A percentile compares a stretch with the other conserved stretches of the same genome.
Evolutionary conservation across 2,329 filamentous ascomycete species (phyloP).

Genomic region (Alternaria viburni): DNA sequence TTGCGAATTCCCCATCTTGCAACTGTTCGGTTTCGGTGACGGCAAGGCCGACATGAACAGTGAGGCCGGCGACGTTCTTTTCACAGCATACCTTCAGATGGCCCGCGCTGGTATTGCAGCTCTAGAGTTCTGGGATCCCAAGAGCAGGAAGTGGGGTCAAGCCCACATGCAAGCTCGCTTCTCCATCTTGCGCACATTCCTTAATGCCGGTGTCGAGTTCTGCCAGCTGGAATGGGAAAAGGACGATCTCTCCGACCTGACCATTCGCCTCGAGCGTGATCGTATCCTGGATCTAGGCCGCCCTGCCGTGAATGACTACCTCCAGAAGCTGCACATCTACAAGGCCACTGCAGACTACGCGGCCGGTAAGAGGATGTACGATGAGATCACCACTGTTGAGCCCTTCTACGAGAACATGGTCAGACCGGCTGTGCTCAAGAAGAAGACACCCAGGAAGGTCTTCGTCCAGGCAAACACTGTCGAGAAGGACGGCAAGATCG

Average conservation of each 20-base stretch:
- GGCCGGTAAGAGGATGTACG: conserved; percentile 79
- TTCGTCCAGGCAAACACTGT: conserved; percentile 94
- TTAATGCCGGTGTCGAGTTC: conserved; percentile 85
- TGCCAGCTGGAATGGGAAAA: conserved; percentile 78
- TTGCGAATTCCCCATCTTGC: conserved; percentile 86
- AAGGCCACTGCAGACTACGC: conserved; percentile 87
- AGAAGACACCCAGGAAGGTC: conserved; percentile 85
- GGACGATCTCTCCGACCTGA: conserved; percentile 79
- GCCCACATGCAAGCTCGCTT: conserved; percentile 87
- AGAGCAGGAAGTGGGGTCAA: conserved; percentile 89
- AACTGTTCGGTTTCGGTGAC: conserved; percentile 91
- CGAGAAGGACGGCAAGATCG: conserved; percentile 58
- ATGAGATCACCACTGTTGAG: conserved; percentile 81
- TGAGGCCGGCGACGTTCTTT: conserved; percentile 85
- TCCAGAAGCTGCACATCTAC: conserved; percentile 91
- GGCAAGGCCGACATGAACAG: conserved; percentile 74
- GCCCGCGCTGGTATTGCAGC: conserved; percentile 88
- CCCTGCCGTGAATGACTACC: conserved; percentile 80
- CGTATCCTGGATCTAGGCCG: conserved; percentile 87
- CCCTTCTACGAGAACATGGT: conserved; percentile 86
- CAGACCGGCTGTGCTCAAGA: conserved; percentile 73
- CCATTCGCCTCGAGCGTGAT: conserved; percentile 80
- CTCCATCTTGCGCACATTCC: conserved; percentile 83
- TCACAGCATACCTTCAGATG: conserved; percentile 89
- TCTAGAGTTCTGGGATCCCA: conserved; percentile 94